These are phyloP conservation scores for Macrophomina pseudophaseolina DNA, from an alignment of 2,329 filamentous ascomycete genomes.

Conservation along the genomic window DNA sequence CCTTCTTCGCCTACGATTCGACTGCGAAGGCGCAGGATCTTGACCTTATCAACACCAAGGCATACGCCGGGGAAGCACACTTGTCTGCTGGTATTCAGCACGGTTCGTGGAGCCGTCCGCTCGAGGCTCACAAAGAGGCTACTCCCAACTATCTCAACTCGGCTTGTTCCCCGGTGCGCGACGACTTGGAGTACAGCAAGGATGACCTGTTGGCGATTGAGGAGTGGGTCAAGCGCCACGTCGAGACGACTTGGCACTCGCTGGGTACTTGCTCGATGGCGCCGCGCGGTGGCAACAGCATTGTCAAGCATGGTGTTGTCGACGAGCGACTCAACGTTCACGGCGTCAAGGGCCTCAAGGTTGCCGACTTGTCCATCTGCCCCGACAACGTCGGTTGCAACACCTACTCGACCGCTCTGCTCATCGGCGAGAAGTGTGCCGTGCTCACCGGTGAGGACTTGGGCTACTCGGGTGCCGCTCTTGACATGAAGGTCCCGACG, in stretches of 20 bases:
- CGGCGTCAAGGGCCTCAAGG: conserved; percentile 77
- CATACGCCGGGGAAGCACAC: conserved; percentile 75
- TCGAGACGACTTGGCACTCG: conserved; percentile 76
- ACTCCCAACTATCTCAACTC: conserved; percentile 63
- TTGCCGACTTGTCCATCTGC: conserved; percentile 76
- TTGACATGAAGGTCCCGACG: conserved; percentile 75
- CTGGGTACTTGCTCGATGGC: conserved; percentile 77
- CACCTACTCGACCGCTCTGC: conserved; percentile 68
- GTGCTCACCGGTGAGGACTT: conserved; percentile 74
- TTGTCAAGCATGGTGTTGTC: conserved; percentile 79
- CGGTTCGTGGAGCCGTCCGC: conserved; percentile 68
- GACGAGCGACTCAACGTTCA: conserved; percentile 80
- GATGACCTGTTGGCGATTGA: conserved; percentile 69
- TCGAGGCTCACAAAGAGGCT: conserved; percentile 61
- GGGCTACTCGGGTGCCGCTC: conserved; percentile 71
- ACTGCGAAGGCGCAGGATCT: conserved; percentile 73
- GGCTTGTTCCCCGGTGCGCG: conserved; percentile 64
- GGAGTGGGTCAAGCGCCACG: conserved; percentile 67
- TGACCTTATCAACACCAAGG: conserved; percentile 75
- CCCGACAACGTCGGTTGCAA: conserved; percentile 76
- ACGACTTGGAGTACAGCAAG: conserved; percentile 69
- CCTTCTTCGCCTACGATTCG: conserved; percentile 73
- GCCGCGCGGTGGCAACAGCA: conserved; percentile 74
- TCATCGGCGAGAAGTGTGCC: conserved; percentile 78
- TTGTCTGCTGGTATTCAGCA: conserved; percentile 74